Evolutionary conservation across 306 rosid species (phyloP), one percentile per base, ranked within the genome.

Genomic region (Mucuna pruriens): DNA sequence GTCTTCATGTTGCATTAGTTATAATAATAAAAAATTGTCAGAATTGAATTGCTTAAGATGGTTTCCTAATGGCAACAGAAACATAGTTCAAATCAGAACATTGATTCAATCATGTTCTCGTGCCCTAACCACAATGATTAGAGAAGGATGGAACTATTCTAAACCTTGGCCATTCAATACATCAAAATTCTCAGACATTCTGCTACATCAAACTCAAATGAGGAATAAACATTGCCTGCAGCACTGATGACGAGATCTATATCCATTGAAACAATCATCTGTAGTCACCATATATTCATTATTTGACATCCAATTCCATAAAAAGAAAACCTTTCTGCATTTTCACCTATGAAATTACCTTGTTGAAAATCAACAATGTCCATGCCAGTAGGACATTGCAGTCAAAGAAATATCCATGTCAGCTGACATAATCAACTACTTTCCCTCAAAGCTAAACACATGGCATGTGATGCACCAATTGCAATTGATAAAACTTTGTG

Each of bases 381-480:
- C 19, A 39, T 4, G 42, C 20, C 33, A 42, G 20, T 26, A 25
- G 42, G 11, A 29, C 61, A 63, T 76, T 77, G 48, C 12, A 39
- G 64, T 33, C 61, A 19, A 57, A 31, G 68, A 78, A 74, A 63
- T 60, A 29, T 58, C 69, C 26, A 51, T 17, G 80, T 11, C 48
- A 49, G 7, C 8, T 15, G 12, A 68, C 34, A 63, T 39, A 29
- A 75, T 75, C 77, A 84, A 34, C 44, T 64, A 64, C 42, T 73
- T 13, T 83, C 92, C 89, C 92, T 88, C 78, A 87, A 85, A 78
- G 85, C 91, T 73, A 93, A 77, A 80, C 98, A 93, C 90, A 88
- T 84, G n/a, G 94, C 92, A 85, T 93, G 98, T 19, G 96, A 90
- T 10, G 97, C 97, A 31, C 97, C 97, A 49, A 87, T 81, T 82